Conservation (phyloP, 2,329 filamentous ascomycete genomes). For the Diaporthe ampelina region DNA sequence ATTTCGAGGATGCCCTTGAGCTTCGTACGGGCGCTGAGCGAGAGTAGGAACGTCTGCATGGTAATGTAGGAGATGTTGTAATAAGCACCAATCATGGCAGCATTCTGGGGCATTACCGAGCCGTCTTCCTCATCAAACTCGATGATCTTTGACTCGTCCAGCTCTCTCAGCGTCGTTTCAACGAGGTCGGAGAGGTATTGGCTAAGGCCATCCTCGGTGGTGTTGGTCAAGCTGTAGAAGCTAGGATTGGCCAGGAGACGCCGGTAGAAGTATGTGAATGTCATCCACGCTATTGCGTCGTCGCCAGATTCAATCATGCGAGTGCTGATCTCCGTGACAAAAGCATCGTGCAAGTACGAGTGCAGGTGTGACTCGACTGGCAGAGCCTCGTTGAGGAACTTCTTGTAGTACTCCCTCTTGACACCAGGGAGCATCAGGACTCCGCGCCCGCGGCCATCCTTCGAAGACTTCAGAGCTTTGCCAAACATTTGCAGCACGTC, state of each 20-base stretch:
- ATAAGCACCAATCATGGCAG: conserved; percentile 98
- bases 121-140: conserved; percentile 96
- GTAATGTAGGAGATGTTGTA: conserved; percentile 99
- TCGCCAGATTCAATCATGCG: conserved; percentile 96
- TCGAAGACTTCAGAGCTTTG: conserved; percentile 83
- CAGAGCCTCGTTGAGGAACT: conserved; percentile 95
- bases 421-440: conserved; percentile 97
- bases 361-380: conserved; percentile 96
- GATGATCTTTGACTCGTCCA: conserved; percentile 94
- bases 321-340: conserved; percentile 96
- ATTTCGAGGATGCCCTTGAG: conserved; percentile 98
- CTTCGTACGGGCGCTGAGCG: conserved; percentile 88
- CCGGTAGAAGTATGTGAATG: conserved; percentile 98
- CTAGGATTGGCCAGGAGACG: conserved; percentile 94
- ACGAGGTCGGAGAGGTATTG: conserved; percentile 95
- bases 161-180: conserved; percentile 90
- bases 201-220: conserved; percentile 93
- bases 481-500: conserved; percentile 99
- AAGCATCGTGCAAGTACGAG: conserved; percentile 92
- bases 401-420: conserved; percentile 98
- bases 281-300: conserved; percentile 98
- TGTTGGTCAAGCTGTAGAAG: conserved; percentile 92
- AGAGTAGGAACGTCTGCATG: conserved; percentile 98
- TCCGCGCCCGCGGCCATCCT: conserved; percentile 86
- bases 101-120: conserved; percentile 88